These are phyloP conservation scores for Rubroboletus satanas DNA, from an alignment of 768 basidiomycete genomes.

Conservation along the genomic window DNA sequence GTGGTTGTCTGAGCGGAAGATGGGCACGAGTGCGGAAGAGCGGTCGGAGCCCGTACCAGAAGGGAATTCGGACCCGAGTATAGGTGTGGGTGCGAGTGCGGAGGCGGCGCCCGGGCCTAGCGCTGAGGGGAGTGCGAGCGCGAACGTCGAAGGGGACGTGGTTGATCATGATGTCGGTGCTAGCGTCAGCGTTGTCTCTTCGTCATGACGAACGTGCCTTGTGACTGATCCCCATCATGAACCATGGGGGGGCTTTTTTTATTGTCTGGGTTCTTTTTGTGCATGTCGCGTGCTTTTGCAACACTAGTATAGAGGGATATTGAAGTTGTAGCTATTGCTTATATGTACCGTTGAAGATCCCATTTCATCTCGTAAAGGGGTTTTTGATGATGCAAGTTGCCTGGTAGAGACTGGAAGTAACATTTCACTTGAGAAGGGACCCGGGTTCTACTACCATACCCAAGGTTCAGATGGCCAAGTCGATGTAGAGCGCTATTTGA, in stretches of 20 bases:
- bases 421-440: neutral
- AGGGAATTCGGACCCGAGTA: neutral
- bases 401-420: neutral
- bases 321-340: neutral
- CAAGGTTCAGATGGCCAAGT: too few species aligned
- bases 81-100: neutral
- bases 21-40: neutral
- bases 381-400: neutral
- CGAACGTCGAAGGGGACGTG: neutral
- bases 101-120: neutral
- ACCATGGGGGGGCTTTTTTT: too few species aligned
- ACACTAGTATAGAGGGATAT: neutral
- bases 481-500: too few species aligned
- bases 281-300: neutral
- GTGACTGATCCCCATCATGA: neutral
- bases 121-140: neutral
- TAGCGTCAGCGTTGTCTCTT: neutral
- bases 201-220: conserved; percentile 7
- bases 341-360: neutral
- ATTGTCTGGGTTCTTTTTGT: neutral
- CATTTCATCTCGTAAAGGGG: neutral
- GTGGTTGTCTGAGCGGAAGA: conserved; percentile 10
- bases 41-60: neutral
- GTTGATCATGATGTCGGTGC: neutral
- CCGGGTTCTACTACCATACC: neutral